A percentile compares a stretch with the other conserved stretches of the same genome.
phyloP scores from a whole-genome alignment of 441 rosid species.

The Geranium incanum region DNA sequence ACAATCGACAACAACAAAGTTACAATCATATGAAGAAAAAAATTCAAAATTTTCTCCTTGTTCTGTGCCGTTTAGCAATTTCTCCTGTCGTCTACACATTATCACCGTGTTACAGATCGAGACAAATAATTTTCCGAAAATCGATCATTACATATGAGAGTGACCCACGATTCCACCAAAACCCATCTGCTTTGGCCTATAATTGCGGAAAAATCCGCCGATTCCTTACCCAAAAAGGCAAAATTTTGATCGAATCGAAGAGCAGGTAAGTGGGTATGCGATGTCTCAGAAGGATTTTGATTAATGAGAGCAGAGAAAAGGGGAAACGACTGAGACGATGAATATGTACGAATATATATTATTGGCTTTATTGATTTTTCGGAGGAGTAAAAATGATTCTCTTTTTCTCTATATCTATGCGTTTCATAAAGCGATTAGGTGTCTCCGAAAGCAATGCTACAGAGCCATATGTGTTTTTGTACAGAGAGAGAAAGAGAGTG shows the following conservation, averaged over 20 bases:
- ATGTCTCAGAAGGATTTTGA: constrained; percentile 9
- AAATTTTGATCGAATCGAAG: constrained; percentile 16
- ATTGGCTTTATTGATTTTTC: constrained; percentile 1
- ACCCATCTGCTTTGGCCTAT: constrained; percentile 46
- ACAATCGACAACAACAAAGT: constrained; percentile 16
- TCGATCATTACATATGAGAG: constrained; percentile 34
- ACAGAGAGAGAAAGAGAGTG: constrained; percentile 1
- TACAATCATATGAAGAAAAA: constrained; percentile 9
- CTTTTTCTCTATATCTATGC: constrained; percentile 21
- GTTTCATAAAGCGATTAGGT: constrained; percentile 32
- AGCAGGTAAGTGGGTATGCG: not conserved
- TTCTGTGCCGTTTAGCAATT: constrained; percentile 13
- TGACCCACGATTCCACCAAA: constrained; percentile 35
- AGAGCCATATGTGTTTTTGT: constrained; percentile 17
- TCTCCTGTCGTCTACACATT: constrained; percentile 19
- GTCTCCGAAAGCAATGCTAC: constrained; percentile 18
- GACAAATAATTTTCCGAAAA: constrained; percentile 17
- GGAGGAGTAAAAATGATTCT: constrained; percentile 14
- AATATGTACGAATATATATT: not conserved
- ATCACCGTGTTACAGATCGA: constrained; percentile 34
- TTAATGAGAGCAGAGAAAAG: constrained; percentile 7
- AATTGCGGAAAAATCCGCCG: constrained; percentile 31
- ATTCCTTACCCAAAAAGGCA: constrained; percentile 18
- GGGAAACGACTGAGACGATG: not conserved
- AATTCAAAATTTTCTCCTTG: not conserved